These are phyloP conservation scores for Russula griseocarnosa DNA, from an alignment of 768 basidiomycete genomes.

Conservation along the genomic window DNA sequence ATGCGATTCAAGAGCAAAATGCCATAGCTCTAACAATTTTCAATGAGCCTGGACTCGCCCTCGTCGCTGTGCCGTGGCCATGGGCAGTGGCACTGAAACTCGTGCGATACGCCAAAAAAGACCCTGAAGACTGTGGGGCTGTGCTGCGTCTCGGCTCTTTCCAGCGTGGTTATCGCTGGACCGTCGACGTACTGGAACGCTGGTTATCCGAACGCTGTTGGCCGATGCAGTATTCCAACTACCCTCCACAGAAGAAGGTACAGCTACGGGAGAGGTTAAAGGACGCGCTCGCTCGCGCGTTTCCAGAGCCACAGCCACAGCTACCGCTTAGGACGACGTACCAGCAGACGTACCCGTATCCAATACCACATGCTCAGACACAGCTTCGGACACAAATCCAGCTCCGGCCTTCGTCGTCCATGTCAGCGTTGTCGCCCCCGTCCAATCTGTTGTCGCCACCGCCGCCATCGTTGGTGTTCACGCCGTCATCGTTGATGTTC, in stretches of 20 bases:
- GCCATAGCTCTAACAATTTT: conserved; percentile 51
- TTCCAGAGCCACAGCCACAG: background rate
- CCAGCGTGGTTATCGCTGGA: conserved; percentile 54
- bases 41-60: conserved; percentile 46
- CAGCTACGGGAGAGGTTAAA: conserved; percentile 48
- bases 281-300: conserved; percentile 17
- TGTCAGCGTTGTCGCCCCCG: too few species aligned
- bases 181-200: conserved; percentile 46
- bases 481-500: background rate
- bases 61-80: conserved; percentile 64
- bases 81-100: conserved; percentile 74
- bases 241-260: conserved; percentile 42
- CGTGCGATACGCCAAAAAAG: conserved; percentile 59
- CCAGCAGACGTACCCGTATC: too few species aligned
- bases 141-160: conserved; percentile 58
- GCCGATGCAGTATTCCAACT: conserved; percentile 58
- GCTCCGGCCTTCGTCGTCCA: background rate
- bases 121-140: conserved; percentile 63
- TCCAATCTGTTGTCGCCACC: background rate
- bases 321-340: too few species aligned
- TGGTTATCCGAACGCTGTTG: conserved; percentile 59
- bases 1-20: conserved; percentile 44
- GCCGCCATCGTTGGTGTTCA: background rate
- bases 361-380: too few species aligned
- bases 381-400: background rate